Evolutionary conservation across 495 filamentous ascomycete species (phyloP).

Genomic region (Mycothermus thermophilus): DNA sequence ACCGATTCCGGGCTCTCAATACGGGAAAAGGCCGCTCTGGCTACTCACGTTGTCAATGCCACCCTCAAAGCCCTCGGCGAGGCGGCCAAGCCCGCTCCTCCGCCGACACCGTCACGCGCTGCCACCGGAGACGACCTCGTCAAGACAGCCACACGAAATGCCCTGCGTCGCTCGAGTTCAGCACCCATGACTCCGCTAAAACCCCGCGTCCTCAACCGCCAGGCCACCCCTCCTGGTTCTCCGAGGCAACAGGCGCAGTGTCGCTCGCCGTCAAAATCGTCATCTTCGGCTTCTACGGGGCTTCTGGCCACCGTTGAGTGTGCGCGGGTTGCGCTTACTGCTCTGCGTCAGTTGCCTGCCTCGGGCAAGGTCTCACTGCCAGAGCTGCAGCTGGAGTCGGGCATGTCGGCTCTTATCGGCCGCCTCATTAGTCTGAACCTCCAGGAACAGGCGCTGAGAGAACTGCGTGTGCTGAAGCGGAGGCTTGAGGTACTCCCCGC

Average conservation of each 20-base stretch:
- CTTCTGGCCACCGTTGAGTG: constrained; percentile 53
- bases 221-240: constrained; percentile 30
- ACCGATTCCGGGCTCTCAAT: constrained; percentile 24
- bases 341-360: constrained; percentile 46
- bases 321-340: constrained; percentile 56
- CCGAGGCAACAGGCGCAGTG: constrained; percentile 21
- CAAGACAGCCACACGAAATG: constrained; percentile 24
- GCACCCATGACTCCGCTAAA: constrained; percentile 37
- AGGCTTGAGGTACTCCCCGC: constrained; percentile 35
- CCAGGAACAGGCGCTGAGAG: constrained; percentile 62
- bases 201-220: constrained; percentile 39
- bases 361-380: constrained; percentile 35
- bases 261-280: constrained; percentile 13
- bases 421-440: constrained; percentile 60
- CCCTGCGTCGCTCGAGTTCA: constrained; percentile 33
- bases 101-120: constrained; percentile 12
- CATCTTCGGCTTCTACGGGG: not conserved
- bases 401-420: constrained; percentile 60
- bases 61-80: constrained; percentile 61
- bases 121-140: constrained; percentile 17
- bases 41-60: constrained; percentile 69
- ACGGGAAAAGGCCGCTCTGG: constrained; percentile 54
- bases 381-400: constrained; percentile 67
- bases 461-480: constrained; percentile 55
- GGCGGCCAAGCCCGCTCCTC: constrained; percentile 42